These are phyloP conservation scores for Beta vulgaris DNA, from an alignment of 148 eudicot genomes.

Conservation along the genomic window DNA sequence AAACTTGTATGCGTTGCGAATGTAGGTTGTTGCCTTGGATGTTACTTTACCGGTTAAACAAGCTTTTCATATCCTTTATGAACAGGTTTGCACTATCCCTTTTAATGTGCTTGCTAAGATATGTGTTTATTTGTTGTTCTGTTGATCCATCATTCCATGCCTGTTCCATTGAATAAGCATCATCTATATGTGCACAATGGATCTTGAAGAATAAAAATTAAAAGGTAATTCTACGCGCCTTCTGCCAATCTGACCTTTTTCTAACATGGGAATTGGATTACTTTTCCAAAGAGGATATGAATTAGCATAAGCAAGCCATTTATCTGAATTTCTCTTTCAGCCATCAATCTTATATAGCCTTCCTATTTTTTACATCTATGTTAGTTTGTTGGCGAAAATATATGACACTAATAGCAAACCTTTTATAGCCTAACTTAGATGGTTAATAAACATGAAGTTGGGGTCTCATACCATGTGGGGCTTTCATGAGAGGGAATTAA, in stretches of 20 bases:
- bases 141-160: neutral
- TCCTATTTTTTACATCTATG: too few relatives aligned
- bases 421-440: neutral
- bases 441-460: neutral
- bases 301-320: neutral
- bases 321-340: neutral
- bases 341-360: neutral
- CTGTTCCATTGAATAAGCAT: neutral
- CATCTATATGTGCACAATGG: neutral
- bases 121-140: neutral
- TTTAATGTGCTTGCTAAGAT: neutral
- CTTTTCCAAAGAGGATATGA: neutral
- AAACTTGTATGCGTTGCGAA: conserved; percentile 9
- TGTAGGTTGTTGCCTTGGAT: conserved; percentile 83
- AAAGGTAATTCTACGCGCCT: neutral
- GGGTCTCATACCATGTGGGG: neutral
- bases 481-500: neutral
- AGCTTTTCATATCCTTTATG: conserved; percentile 90
- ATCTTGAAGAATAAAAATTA: neutral
- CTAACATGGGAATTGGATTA: neutral
- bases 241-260: conserved; percentile 12
- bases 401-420: neutral
- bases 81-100: conserved; percentile 56
- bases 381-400: neutral
- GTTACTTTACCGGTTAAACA: conserved; percentile 88